Evolutionary conservation across 2,329 filamentous ascomycete species (phyloP), one percentile per base, ranked within the genome.

Genomic region (Cordyceps sp.): DNA sequence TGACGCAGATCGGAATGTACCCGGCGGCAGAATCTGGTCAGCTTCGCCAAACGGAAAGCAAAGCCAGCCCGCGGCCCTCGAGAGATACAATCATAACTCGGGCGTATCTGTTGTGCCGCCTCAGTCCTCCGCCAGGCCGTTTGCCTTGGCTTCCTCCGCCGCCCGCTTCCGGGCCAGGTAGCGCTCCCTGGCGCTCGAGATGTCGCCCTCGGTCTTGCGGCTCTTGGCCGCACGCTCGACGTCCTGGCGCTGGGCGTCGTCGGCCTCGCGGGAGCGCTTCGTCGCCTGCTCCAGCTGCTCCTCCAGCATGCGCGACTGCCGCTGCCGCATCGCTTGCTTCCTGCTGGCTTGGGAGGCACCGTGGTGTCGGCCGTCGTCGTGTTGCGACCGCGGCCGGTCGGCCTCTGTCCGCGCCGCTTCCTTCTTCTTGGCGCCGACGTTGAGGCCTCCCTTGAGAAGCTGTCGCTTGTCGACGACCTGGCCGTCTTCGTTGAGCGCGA

Each of bases 401-500:
- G 45, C 36, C 26, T 49, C 48, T 18, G 31, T 39, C 27, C 45
- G 43, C 8, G 33, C 39, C 19, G 35, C 49, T 34, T 65, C 57
- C 49, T 73, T 73, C 42, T 75, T 74, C 48, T 71, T 77, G 1
- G 66, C 59, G 31, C 66, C 66, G 14, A 90, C 57, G 44, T 92
- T 92, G 32, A 92, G 62, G 18, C 82, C 82, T 6, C 80, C 78
- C 29, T 61, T 66, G 6, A 92, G 66, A 8, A 90, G 60, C 49
- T 90, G 76, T n/a, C 81, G 66, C 59, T 85, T 88, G 49, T 92
- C 82, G 18, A 83, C 77, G 2, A 90, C 75, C 47, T 86, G 73
- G 0, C 82, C 82, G 25, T 90, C 82, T 38, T 90, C 82, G 45
- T 88, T 88, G 44, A 88, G 55, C 7, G 73, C 67, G 25, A 90